Evolutionary conservation across 306 rosid genomes (phyloP), one percentile per base, ranked within the genome.

Genomic region (Quillaja saponaria): DNA sequence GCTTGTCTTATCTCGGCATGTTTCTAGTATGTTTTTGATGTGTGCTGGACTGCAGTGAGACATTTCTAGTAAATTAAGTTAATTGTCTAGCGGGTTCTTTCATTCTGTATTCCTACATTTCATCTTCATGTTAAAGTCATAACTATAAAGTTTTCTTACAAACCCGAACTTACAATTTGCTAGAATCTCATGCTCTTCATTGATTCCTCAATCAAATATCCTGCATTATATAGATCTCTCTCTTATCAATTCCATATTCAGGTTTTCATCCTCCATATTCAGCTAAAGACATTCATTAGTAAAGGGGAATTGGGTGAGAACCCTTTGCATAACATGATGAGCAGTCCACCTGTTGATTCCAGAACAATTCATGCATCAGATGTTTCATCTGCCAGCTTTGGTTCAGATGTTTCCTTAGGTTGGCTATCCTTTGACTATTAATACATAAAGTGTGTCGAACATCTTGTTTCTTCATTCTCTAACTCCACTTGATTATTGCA

Each of bases 341-440:
- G 61, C 49, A 68, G 72, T 69, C 53, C 79, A 41, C 53, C 69
- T 67, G 58, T 53, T 41, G 87, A 63, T 60, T 77, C 80, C 20
- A 81, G 79, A 53, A 68, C 49, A 71, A 58, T 64, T 48, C 72
- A 57, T 64, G 58, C 84, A 64, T 80, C 84, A 16, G 71, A 82
- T 64, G 60, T 66, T 71, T 76, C 87, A 49, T 82, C 85, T 82
- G 89, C 91, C 44, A 76, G 85, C 75, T 90, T 84, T 49, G 96
- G 96, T 31, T 84, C 95, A 20, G 89, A 86, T 78, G 90, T 90
- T 78, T 82, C 87, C 59, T 67, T 90, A 87, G 91, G 96, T 90
- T 31, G 69, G 60, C 68, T n/a, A 47, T 65, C 58, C 1, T 55
- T 69, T n/a, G n/a, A n/a, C 46, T 13, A 35, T 25, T 16, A 25